Evolutionary conservation across 345 rosid species (phyloP), one percentile per base, ranked within the genome.

Genomic region (Bruguiera sexangula): DNA sequence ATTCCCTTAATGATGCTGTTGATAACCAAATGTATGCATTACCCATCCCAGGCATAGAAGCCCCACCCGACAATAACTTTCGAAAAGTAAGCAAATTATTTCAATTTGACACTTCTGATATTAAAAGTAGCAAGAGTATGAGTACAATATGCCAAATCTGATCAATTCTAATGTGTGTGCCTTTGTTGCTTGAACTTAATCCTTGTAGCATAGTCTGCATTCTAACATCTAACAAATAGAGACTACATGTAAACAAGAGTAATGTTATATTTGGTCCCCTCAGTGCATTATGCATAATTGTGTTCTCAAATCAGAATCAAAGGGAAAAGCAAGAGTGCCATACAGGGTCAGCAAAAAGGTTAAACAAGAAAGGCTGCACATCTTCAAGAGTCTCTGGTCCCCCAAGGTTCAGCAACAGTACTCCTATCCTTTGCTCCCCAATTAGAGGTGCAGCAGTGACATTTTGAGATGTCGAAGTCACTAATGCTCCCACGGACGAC

Each of bases 301-400:
- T 16, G 27, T 4, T 63, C 34, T 31, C 5, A 48, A 37, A 58
- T 48, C n/a, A 31, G 26, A 20, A 46, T 31, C 29, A 26, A 39
- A 53, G 8, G 57, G 21, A 51, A 20, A 75, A 30, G 59, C 56
- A 74, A 15, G 43, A 66, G n/a, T 22, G 65, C 13, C 34, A 50
- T 85, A 93, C 98, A 77, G 97, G 99, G 69, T 92, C 99, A 51
- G 99, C 97, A 34, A 95, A 95, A 66, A 95, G 99, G 81, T 95
- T 95, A 83, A 91, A 95, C 82, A 95, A 81, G 80, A 95, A 95
- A 30, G 99, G 96, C 82, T 95, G 96, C 63, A 95, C 99, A 71
- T 95, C 97, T 21, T 95, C 97, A 70, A 95, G 90, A 20, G 96
- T 95, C 85, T 95, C 99, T 0, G 99, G 99, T 54, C 99, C 99